Conservation (phyloP, 352 stramenopile species). For the Phytophthora aleatoria region DNA sequence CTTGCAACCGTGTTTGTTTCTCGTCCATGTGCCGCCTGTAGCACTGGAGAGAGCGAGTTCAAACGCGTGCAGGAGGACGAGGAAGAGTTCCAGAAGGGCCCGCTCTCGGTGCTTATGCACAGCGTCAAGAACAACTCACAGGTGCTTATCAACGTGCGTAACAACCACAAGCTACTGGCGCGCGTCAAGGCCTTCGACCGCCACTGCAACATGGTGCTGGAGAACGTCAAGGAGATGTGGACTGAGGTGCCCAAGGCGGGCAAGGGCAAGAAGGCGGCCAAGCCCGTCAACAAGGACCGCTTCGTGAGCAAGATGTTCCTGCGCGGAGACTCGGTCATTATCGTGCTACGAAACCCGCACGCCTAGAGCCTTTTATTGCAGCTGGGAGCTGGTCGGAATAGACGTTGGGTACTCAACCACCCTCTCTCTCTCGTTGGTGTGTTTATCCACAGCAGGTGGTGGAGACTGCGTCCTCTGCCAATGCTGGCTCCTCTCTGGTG, state of each 20-base stretch:
- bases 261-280: conserved; percentile 95
- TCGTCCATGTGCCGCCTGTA: not conserved
- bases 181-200: conserved; percentile 99
- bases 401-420: conserved; percentile 20
- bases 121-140: conserved; percentile 98
- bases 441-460: conserved; percentile 15
- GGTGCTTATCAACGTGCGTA: conserved; percentile 99
- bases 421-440: conserved; percentile 2
- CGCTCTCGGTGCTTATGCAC: conserved; percentile 97
- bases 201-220: conserved; percentile 99
- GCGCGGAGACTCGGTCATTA: conserved; percentile 98
- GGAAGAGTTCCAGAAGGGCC: conserved; percentile 96
- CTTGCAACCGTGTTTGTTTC: conserved; percentile 15
- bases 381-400: conserved; percentile 34
- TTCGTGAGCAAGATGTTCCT: conserved; percentile 99
- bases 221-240: conserved; percentile 99
- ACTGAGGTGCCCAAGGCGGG: conserved; percentile 98
- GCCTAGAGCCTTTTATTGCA: conserved; percentile 49
- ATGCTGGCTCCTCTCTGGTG: no score
- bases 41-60: conserved; percentile 59
- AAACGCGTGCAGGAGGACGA: conserved; percentile 90
- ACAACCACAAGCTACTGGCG: conserved; percentile 99
- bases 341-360: conserved; percentile 98
- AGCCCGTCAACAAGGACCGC: conserved; percentile 98
- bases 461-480: conserved; percentile 12